Base-by-base conservation (phyloP, 1,284 basidiomycete genomes). In the Chiua sp. region DNA sequence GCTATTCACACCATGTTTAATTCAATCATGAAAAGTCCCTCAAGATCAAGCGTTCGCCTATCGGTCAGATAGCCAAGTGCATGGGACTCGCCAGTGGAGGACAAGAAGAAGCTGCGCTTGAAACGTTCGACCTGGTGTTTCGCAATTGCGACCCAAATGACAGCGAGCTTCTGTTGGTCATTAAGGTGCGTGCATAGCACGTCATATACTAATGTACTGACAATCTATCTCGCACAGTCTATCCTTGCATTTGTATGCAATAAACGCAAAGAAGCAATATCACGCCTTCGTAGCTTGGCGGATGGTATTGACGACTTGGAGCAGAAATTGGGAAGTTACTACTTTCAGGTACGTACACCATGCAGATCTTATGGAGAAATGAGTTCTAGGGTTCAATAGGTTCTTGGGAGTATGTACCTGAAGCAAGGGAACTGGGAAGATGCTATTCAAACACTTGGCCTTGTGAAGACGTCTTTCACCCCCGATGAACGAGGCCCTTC, bases 121-220 rank as follows among this genome's bases (percentile, higher is more conserved):
- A 44, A 44, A n/a, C n/a, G n/a, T 44, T 44, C 22, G 42, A 44
- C 42, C 7, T 44, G 42, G n/a, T 6, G 22, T 44, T 44, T 44
- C 42, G 22, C n/a, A 22, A 4, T n/a, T 22, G 42, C 11, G 11
- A 44, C 12, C 22, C 42, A 30, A 11, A 30, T 23, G 28, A 33
- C 16, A 18, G 6, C 11, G 44, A 28, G 28, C 42, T 53, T 53
- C 42, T 53, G 28, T 53, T 53, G 42, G 52, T 46, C 28, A 32
- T 53, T 16, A 53, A 53, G 52, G 52, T 53, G 72, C 51, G 0
- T 86, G 10, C 20, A n/a, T 22, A 22, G 42, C n/a, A 22, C 22
- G n/a, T 11, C 11, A 22, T 26, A 26, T 26, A 26, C 26, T 26
- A 26, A 26, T 26, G 26, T 26, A 26, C 42, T 44, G 5, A n/a